Conservation (phyloP, 371 early-diverging fungal genomes). For the Zopfochytrium polystomum region DNA sequence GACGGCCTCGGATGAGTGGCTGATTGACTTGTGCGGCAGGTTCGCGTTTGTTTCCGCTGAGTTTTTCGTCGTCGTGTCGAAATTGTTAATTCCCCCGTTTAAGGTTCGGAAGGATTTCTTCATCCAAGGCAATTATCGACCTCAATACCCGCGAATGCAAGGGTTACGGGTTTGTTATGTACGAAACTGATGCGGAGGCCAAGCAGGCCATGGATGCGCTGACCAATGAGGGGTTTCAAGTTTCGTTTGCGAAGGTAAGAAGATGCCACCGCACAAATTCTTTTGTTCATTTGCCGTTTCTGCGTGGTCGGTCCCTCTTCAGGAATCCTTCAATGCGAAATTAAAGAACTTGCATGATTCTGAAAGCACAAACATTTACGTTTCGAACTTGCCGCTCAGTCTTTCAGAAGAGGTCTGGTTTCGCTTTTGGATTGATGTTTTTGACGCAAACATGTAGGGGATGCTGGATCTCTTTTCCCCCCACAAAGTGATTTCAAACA, state of each 20-base stretch:
- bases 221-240: slow-evolving; percentile 62
- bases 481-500: slow-evolving; percentile 63
- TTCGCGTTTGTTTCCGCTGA: slow-evolving; percentile 36
- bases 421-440: neutral
- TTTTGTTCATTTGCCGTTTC: neutral
- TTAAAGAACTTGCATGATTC: slow-evolving; percentile 73
- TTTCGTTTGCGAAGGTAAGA: slow-evolving; percentile 68
- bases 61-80: slow-evolving; percentile 9
- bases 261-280: neutral
- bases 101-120: slow-evolving; percentile 76
- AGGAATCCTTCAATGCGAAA: slow-evolving; percentile 76
- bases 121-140: slow-evolving; percentile 83
- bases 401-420: slow-evolving; percentile 64
- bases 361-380: slow-evolving; percentile 76
- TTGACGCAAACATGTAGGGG: slow-evolving; percentile 41
- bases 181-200: slow-evolving; percentile 63
- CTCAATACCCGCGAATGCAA: slow-evolving; percentile 77
- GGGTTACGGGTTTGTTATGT: slow-evolving; percentile 91
- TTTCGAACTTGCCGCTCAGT: slow-evolving; percentile 75
- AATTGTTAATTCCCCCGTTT: neutral
- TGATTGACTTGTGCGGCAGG: slow-evolving; percentile 65
- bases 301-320: neutral
- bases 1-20: slow-evolving; percentile 67
- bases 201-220: slow-evolving; percentile 68
- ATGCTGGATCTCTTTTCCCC: slow-evolving; percentile 65